These are phyloP conservation scores for Naganishia sp. DNA, from an alignment of 1,284 basidiomycete species.

Conservation along the genomic window DNA sequence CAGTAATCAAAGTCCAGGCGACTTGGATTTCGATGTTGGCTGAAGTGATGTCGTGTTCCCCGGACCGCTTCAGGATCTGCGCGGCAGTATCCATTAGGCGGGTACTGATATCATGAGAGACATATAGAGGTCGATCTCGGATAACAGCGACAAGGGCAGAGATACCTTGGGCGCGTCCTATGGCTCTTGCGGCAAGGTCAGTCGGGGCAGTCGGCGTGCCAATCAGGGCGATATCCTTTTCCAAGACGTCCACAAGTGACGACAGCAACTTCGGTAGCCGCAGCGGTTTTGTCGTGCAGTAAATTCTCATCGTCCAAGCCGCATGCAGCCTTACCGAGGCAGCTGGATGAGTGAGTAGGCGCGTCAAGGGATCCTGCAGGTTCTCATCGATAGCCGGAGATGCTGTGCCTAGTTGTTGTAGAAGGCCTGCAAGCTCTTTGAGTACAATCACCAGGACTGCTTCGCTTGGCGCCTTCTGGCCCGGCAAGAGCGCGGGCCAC, in stretches of 20 bases:
- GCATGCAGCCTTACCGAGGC: slow-evolving; percentile 83
- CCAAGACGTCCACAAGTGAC: slow-evolving; percentile 71
- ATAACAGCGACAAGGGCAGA: slow-evolving; percentile 83
- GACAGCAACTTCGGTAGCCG: slow-evolving; percentile 78
- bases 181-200: slow-evolving; percentile 69
- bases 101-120: slow-evolving; percentile 88
- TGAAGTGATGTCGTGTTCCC: slow-evolving; percentile 81
- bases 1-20: slow-evolving; percentile 89
- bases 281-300: slow-evolving; percentile 84
- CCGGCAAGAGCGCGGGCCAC: slow-evolving; percentile 91
- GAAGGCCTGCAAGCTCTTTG: slow-evolving; percentile 77
- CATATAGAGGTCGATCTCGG: slow-evolving; percentile 84
- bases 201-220: slow-evolving; percentile 67
- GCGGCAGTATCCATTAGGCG: slow-evolving; percentile 90
- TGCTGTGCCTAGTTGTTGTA: slow-evolving; percentile 88
- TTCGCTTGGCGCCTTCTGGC: slow-evolving; percentile 70
- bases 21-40: slow-evolving; percentile 87
- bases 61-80: slow-evolving; percentile 82
- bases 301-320: slow-evolving; percentile 82
- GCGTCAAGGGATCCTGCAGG: slow-evolving; percentile 79
- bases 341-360: slow-evolving; percentile 81
- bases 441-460: slow-evolving; percentile 74
- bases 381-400: slow-evolving; percentile 87
- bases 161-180: slow-evolving; percentile 87
- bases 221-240: slow-evolving; percentile 59